phyloP scores from a whole-genome alignment of 805 yeast genomes.

The Maudiozyma pseudohumilis region DNA sequence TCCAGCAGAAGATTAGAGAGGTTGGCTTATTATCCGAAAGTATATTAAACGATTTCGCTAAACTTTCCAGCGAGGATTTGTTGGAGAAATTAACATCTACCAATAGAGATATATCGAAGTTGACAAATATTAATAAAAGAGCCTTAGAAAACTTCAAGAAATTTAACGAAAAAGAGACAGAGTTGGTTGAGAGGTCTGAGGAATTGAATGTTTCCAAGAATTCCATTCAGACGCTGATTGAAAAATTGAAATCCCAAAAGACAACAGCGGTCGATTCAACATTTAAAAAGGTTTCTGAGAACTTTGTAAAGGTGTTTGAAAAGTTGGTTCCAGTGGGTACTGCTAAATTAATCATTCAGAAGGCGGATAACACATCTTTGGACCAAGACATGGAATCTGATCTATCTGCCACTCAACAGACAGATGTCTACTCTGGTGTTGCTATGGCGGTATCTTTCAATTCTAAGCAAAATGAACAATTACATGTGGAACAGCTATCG shows the following conservation, averaged over 20 bases:
- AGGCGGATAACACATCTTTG: constrained; percentile 18
- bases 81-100: constrained; percentile 43
- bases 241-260: constrained; percentile 63
- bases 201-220: constrained; percentile 62
- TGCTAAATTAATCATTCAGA: constrained; percentile 63
- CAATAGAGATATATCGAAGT: constrained; percentile 49
- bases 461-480: constrained; percentile 75
- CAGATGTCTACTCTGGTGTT: constrained; percentile 58
- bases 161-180: constrained; percentile 64
- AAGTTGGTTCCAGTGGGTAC: constrained; percentile 74
- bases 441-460: constrained; percentile 84
- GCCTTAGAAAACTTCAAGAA: constrained; percentile 76
- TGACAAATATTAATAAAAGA: constrained; percentile 75
- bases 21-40: constrained; percentile 87
- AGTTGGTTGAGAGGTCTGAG: constrained; percentile 49
- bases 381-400: constrained; percentile 16
- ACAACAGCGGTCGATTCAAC: constrained; percentile 73
- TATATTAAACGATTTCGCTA: constrained; percentile 46
- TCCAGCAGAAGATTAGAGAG: constrained; percentile 64
- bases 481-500: constrained; percentile 78
- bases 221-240: constrained; percentile 65
- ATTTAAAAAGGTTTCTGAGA: constrained; percentile 62
- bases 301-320: constrained; percentile 67
- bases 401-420: constrained; percentile 9
- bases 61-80: constrained; percentile 41